Evolutionary conservation across 805 yeast genomes (phyloP).

Genomic region (Metschnikowia kofuensis): DNA sequence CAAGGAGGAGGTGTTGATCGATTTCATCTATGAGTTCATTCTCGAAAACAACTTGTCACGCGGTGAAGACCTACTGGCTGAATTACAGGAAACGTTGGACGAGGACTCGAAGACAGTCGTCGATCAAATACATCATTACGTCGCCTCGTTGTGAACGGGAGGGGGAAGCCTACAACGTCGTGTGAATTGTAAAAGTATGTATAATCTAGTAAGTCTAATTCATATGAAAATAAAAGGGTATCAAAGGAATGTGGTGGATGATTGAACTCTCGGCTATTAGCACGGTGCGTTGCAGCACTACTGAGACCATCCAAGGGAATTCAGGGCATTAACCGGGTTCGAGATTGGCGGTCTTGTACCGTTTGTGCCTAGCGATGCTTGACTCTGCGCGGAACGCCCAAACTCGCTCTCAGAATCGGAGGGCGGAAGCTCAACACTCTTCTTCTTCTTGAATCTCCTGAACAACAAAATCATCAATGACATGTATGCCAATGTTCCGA

Average conservation of each 20-base stretch:
- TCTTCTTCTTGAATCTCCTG: constrained; percentile 44
- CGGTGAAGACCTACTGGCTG: constrained; percentile 37
- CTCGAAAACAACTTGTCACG: constrained; percentile 27
- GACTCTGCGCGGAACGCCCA: constrained; percentile 16
- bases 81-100: constrained; percentile 49
- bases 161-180: background rate
- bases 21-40: constrained; percentile 41
- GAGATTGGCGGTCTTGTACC: constrained; percentile 50
- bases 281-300: background rate
- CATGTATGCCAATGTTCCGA: constrained; percentile 69
- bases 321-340: constrained; percentile 66
- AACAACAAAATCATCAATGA: constrained; percentile 55
- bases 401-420: constrained; percentile 39
- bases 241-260: constrained; percentile 1
- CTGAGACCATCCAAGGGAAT: constrained; percentile 65
- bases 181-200: background rate
- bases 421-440: constrained; percentile 39
- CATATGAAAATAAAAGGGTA: constrained; percentile 1
- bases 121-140: constrained; percentile 28
- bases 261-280: too few species aligned
- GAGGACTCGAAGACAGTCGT: constrained; percentile 45
- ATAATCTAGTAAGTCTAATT: background rate
- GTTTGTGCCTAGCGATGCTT: constrained; percentile 18
- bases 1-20: constrained; percentile 48
- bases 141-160: constrained; percentile 1